Conservation (phyloP, 2,329 filamentous ascomycete genomes). For the Nemania diffusa region DNA sequence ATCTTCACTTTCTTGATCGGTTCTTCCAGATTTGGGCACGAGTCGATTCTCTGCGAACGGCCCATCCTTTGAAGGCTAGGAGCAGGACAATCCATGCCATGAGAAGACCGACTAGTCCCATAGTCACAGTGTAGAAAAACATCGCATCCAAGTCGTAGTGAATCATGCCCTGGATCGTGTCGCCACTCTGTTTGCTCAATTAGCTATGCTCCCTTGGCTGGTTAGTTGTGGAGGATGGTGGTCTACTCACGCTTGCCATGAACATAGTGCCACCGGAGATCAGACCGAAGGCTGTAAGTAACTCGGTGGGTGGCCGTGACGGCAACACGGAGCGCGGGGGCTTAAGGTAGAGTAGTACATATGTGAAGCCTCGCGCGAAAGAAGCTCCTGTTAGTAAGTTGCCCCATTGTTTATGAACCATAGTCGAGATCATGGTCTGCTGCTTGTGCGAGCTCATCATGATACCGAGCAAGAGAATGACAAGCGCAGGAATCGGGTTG, state of each 20-base stretch:
- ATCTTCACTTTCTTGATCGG: slow-evolving; percentile 30
- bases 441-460: slow-evolving; percentile 98
- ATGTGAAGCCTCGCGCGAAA: slow-evolving; percentile 80
- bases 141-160: slow-evolving; percentile 83
- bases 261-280: slow-evolving; percentile 90
- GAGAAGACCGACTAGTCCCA: slow-evolving; percentile 82
- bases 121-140: slow-evolving; percentile 90
- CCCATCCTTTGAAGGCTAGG: slow-evolving; percentile 90
- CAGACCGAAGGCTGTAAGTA: slow-evolving; percentile 87
- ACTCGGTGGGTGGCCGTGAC: slow-evolving; percentile 86
- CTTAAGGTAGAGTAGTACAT: slow-evolving; percentile 80
- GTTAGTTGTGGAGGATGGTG: background rate
- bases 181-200: slow-evolving; percentile 67
- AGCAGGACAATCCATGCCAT: slow-evolving; percentile 86
- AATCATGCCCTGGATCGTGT: slow-evolving; percentile 81
- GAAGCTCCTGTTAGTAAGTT: slow-evolving; percentile 83
- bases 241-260: slow-evolving; percentile 80
- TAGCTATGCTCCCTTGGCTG: slow-evolving; percentile 11
- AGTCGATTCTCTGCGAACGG: slow-evolving; percentile 61
- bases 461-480: slow-evolving; percentile 86
- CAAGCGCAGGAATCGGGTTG: slow-evolving; percentile 87
- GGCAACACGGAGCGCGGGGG: slow-evolving; percentile 84
- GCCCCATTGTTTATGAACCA: slow-evolving; percentile 96
- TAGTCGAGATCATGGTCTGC: slow-evolving; percentile 81
- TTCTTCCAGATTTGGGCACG: slow-evolving; percentile 35